These are phyloP conservation scores for Penicillium egyptiacum DNA, from an alignment of 495 filamentous ascomycete genomes.

Conservation along the genomic window DNA sequence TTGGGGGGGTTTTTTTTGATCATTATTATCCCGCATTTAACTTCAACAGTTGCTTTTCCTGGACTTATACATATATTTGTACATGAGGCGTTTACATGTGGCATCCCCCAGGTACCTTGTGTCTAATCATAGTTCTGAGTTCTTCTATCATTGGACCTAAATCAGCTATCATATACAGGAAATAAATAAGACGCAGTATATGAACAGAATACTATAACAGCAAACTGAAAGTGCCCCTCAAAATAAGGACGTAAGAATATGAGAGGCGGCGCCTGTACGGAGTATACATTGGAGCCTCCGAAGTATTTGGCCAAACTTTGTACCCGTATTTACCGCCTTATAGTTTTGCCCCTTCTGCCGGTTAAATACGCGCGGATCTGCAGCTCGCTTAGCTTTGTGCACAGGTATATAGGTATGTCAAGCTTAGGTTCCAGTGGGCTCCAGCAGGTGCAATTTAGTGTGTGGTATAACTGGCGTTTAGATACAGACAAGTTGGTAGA, in stretches of 20 bases:
- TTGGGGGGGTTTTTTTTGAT: background rate
- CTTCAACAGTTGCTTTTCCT: background rate
- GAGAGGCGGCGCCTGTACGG: background rate
- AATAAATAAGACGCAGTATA: background rate
- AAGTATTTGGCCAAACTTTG: background rate
- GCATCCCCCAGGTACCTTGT: background rate
- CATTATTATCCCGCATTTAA: background rate
- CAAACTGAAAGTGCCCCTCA: background rate
- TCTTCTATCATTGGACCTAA: background rate
- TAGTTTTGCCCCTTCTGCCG: too few species aligned
- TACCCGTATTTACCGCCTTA: too few species aligned
- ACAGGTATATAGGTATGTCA: too few species aligned
- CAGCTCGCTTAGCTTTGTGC: too few species aligned
- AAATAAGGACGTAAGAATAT: background rate
- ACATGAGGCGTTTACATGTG: slow-evolving; percentile 1
- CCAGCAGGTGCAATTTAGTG: too few species aligned
- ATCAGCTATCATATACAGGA: background rate
- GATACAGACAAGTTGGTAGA: too few species aligned
- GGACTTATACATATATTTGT: too few species aligned
- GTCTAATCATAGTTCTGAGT: background rate
- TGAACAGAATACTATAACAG: background rate
- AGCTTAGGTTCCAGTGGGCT: too few species aligned
- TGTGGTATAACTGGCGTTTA: too few species aligned
- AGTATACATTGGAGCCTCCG: background rate
- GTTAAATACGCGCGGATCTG: too few species aligned